A percentile compares a stretch with the other conserved stretches of the same genome.
Evolutionary conservation across 257 asterid species (phyloP).

Genomic region (Solanum pimpinellifolium): DNA sequence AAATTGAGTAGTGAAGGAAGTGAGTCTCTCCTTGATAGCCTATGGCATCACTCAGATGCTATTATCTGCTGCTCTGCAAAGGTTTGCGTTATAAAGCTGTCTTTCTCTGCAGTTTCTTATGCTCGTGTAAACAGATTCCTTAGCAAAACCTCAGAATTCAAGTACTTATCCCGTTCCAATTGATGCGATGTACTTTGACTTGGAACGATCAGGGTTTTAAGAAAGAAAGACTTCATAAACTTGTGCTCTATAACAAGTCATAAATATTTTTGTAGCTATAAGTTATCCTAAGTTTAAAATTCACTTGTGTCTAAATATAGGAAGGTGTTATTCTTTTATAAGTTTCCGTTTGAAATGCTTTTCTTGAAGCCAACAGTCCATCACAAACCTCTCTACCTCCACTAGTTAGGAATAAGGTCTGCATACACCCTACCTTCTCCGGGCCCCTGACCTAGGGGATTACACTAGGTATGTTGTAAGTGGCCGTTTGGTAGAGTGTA

Average conservation of each 20-base stretch:
- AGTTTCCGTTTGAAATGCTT: not conserved
- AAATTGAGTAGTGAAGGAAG: conserved; percentile 48
- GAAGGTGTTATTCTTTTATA: not conserved
- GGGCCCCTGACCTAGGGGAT: no score
- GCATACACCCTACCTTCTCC: not conserved
- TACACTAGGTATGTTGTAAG: no score
- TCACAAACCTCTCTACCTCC: not conserved
- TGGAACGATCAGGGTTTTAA: not conserved
- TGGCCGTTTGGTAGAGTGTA: no score
- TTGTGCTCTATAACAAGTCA: not conserved
- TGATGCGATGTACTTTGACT: not conserved
- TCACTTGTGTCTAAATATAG: not conserved
- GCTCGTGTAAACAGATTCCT: not conserved
- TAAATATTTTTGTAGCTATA: not conserved
- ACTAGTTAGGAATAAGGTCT: not conserved
- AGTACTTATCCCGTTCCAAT: not conserved
- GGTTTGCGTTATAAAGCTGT: conserved; percentile 16
- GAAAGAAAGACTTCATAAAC: not conserved
- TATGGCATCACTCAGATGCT: conserved; percentile 81
- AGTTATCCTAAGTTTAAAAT: not conserved
- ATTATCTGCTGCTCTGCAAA: conserved; percentile 73
- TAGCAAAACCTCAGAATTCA: not conserved
- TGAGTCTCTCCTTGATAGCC: conserved; percentile 52
- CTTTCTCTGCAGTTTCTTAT: not conserved
- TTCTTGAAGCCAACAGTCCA: not conserved